A percentile compares a stretch with the other conserved stretches of the same genome.
Evolutionary conservation across 768 basidiomycete species (phyloP).

Genomic region (Auriculariales sp.): DNA sequence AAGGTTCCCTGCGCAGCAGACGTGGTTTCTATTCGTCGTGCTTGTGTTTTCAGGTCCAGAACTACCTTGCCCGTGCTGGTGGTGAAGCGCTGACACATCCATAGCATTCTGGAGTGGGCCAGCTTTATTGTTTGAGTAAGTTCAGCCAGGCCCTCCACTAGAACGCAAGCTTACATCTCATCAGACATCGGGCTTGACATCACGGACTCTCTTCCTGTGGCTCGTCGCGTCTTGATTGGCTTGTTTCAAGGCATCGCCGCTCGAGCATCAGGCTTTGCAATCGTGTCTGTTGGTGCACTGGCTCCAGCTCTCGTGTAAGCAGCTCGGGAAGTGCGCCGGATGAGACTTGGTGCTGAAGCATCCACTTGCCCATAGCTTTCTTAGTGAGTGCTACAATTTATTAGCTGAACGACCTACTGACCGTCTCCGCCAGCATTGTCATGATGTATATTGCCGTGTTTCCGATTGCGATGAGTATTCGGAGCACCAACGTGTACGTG

Average conservation of each 20-base stretch:
- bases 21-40: slow-evolving; percentile 72
- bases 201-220: slow-evolving; percentile 53
- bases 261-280: slow-evolving; percentile 77
- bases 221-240: slow-evolving; percentile 55
- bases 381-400: slow-evolving; percentile 57
- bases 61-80: neutral
- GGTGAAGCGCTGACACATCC: neutral
- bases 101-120: slow-evolving; percentile 49
- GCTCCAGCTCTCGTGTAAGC: slow-evolving; percentile 83
- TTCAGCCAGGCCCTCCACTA: neutral
- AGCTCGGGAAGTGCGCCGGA: too few relatives aligned
- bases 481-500: slow-evolving; percentile 57
- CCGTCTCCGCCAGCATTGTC: neutral
- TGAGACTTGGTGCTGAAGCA: too few relatives aligned
- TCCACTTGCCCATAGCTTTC: slow-evolving; percentile 36
- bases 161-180: neutral
- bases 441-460: slow-evolving; percentile 1
- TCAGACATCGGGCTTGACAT: slow-evolving; percentile 63
- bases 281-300: slow-evolving; percentile 52
- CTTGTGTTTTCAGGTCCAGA: slow-evolving; percentile 59
- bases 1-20: slow-evolving; percentile 77
- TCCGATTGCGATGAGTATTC: slow-evolving; percentile 13
- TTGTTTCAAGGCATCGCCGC: slow-evolving; percentile 64
- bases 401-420: neutral
- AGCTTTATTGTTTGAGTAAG: slow-evolving; percentile 58